These are phyloP conservation scores for Fusarium duplospermum DNA, from an alignment of 2,329 filamentous ascomycete genomes.

Conservation along the genomic window DNA sequence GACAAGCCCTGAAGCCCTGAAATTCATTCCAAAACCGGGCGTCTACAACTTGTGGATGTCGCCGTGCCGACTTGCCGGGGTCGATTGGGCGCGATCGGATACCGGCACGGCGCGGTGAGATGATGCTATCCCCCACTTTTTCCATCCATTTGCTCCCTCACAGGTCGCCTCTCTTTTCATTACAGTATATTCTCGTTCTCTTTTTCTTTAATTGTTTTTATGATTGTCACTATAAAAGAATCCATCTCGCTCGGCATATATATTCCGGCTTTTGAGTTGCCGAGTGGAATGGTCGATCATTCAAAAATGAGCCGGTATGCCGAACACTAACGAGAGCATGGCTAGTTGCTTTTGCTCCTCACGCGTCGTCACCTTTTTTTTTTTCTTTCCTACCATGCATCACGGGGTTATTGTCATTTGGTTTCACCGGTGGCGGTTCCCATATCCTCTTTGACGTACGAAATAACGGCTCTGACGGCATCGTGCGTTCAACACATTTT, in stretches of 20 bases:
- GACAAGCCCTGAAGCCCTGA: background rate
- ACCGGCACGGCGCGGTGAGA: slow-evolving; percentile 47
- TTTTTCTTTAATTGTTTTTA: background rate
- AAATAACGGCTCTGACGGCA: slow-evolving; percentile 37
- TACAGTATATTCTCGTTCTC: background rate
- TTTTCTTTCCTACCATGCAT: background rate
- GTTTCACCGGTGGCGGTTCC: background rate
- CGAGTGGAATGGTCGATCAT: slow-evolving; percentile 3
- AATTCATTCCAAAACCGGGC: slow-evolving; percentile 23
- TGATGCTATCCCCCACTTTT: slow-evolving; percentile 44
- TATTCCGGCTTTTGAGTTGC: slow-evolving; percentile 16
- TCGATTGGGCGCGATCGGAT: slow-evolving; percentile 46
- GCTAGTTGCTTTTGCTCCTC: background rate
- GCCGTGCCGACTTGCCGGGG: slow-evolving; percentile 45
- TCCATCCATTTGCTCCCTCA: background rate
- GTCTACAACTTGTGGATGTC: slow-evolving; percentile 41
- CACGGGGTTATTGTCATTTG: background rate
- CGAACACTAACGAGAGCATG: background rate
- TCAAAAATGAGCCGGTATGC: slow-evolving; percentile 25
- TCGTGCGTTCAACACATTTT: background rate
- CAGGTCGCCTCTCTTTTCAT: background rate
- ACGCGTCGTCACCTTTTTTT: background rate
- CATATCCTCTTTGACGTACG: slow-evolving; percentile 1
- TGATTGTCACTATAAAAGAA: background rate
- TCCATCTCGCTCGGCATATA: slow-evolving; percentile 25